Conservation (phyloP, 305 asterid genomes). For the Fraxinus dipetala region DNA sequence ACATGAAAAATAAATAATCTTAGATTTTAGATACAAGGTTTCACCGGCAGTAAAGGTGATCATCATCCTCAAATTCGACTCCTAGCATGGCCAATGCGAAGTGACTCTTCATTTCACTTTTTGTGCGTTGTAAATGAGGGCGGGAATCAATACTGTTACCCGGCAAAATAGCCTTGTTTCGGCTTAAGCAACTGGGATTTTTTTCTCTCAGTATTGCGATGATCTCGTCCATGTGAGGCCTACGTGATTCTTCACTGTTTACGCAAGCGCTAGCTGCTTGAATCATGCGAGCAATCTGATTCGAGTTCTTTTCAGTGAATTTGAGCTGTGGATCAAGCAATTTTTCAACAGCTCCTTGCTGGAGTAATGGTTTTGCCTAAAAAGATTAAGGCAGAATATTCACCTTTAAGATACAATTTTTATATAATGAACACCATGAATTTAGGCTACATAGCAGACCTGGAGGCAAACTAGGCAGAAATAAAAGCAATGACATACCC, state of each 20-base stretch:
- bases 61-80: conserved; percentile 65
- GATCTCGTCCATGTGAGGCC: conserved; percentile 68
- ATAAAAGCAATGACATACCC: conserved; percentile 52
- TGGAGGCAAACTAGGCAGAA: conserved; percentile 6
- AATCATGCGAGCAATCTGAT: conserved; percentile 45
- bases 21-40: background rate
- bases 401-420: background rate
- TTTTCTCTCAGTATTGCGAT: conserved; percentile 54
- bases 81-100: conserved; percentile 85
- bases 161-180: conserved; percentile 40
- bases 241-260: conserved; percentile 53
- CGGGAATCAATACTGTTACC: conserved; percentile 35
- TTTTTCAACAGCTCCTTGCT: conserved; percentile 54
- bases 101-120: conserved; percentile 69
- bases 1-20: background rate
- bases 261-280: conserved; percentile 72
- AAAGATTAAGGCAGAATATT: background rate
- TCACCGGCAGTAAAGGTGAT: conserved; percentile 52
- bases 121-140: conserved; percentile 47
- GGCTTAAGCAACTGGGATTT: conserved; percentile 27
- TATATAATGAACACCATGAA: background rate
- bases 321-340: conserved; percentile 55
- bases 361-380: conserved; percentile 76
- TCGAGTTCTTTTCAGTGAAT: conserved; percentile 32
- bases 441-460: conserved; percentile 19